These are phyloP conservation scores for Capronia epimyces DNA, from an alignment of 2,329 filamentous ascomycete species.

Conservation along the genomic window DNA sequence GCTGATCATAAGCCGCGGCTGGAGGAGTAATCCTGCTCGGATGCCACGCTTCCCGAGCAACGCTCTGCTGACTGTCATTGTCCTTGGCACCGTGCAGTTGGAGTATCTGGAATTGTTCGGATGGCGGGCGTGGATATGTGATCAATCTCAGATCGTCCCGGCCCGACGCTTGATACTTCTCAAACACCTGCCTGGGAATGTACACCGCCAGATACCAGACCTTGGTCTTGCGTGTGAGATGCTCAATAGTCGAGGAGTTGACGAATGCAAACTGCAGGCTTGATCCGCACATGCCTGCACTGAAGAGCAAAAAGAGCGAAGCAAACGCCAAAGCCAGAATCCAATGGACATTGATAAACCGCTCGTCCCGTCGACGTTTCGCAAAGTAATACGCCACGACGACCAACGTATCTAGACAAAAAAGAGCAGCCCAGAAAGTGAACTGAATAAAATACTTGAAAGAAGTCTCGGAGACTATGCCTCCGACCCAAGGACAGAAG, in stretches of 20 bases:
- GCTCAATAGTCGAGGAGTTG: conserved; percentile 83
- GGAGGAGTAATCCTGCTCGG: neutral
- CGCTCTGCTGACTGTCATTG: conserved; percentile 11
- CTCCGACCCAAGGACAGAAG: conserved; percentile 93
- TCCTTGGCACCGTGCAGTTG: conserved; percentile 18
- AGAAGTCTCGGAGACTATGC: conserved; percentile 76
- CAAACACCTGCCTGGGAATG: conserved; percentile 49
- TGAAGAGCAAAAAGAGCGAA: conserved; percentile 74
- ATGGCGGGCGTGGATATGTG: conserved; percentile 37
- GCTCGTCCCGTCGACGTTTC: conserved; percentile 42
- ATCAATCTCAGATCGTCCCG: conserved; percentile 34
- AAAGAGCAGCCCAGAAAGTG: conserved; percentile 64
- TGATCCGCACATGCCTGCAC: conserved; percentile 67
- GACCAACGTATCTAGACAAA: conserved; percentile 60
- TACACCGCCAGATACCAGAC: conserved; percentile 70
- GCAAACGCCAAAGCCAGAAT: conserved; percentile 61
- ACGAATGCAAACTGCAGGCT: conserved; percentile 63
- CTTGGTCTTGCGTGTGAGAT: conserved; percentile 56
- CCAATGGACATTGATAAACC: conserved; percentile 53
- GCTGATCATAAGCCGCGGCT: conserved; percentile 15
- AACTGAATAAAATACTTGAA: conserved; percentile 96
- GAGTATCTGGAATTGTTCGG: conserved; percentile 24
- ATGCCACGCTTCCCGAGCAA: conserved; percentile 1
- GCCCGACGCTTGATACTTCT: conserved; percentile 33
- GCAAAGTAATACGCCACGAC: conserved; percentile 60